A percentile compares a stretch with the other conserved stretches of the same genome.
phyloP scores from a whole-genome alignment of 768 basidiomycete genomes.

The Pisolithus marmoratus region DNA sequence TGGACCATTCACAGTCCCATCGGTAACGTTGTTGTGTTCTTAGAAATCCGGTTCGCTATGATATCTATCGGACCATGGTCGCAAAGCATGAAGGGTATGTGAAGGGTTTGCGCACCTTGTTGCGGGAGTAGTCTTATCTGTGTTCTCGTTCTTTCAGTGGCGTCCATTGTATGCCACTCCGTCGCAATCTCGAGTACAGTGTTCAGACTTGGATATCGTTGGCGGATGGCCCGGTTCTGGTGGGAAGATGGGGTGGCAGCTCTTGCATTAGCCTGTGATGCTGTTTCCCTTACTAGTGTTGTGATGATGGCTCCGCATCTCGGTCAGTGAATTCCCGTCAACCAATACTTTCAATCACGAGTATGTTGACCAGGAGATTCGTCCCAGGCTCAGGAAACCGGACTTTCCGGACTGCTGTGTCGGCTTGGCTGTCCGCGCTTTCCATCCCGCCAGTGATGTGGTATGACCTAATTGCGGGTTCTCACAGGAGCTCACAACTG shows the following conservation, averaged over 20 bases:
- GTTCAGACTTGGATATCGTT: slow-evolving; percentile 18
- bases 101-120: background rate
- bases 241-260: slow-evolving; percentile 26
- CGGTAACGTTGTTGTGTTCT: too few relatives aligned
- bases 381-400: too few relatives aligned
- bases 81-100: background rate
- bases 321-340: background rate
- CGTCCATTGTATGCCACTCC: background rate
- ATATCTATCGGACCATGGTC: background rate
- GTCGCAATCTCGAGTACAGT: slow-evolving; percentile 14
- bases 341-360: background rate
- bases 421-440: slow-evolving; percentile 11
- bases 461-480: background rate
- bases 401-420: background rate
- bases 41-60: background rate
- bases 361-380: background rate
- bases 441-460: slow-evolving; percentile 13
- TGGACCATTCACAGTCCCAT: too few relatives aligned
- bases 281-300: slow-evolving; percentile 6
- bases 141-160: background rate
- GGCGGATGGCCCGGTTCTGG: slow-evolving; percentile 18
- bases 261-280: slow-evolving; percentile 17
- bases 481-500: background rate
- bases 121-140: background rate
- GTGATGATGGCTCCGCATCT: background rate